phyloP scores from a whole-genome alignment of 2,329 filamentous ascomycete species.

The Aureobasidium mangrovei region DNA sequence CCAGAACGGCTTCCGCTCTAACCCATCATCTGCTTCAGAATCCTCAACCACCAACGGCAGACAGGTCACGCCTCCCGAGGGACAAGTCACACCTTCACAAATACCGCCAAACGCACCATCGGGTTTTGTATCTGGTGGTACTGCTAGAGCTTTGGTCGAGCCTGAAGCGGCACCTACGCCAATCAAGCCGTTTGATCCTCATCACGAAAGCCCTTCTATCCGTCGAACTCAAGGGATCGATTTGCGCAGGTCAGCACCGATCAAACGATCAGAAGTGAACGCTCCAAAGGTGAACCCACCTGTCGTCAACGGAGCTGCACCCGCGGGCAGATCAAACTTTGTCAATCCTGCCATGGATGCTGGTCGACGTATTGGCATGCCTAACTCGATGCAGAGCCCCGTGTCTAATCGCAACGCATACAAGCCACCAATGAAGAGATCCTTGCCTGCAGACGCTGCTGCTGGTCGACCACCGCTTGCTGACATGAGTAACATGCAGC shows the following conservation, averaged over 20 bases:
- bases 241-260: conserved; percentile 65
- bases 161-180: conserved; percentile 20
- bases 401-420: conserved; percentile 37
- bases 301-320: neutral
- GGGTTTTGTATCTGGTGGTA: conserved; percentile 40
- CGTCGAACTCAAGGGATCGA: conserved; percentile 83
- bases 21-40: conserved; percentile 24
- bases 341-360: conserved; percentile 41
- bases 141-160: conserved; percentile 34
- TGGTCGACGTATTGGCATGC: conserved; percentile 42
- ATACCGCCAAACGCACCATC: conserved; percentile 28
- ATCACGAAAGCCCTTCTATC: conserved; percentile 60
- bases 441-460: conserved; percentile 21
- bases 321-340: conserved; percentile 31
- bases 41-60: conserved; percentile 21
- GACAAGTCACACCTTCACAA: conserved; percentile 1
- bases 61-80: conserved; percentile 12
- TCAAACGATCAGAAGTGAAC: conserved; percentile 43
- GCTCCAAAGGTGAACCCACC: neutral
- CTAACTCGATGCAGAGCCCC: conserved; percentile 33
- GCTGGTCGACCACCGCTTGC: conserved; percentile 28
- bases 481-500: conserved; percentile 39
- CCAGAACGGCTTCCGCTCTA: conserved; percentile 23
- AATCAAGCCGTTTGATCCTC: conserved; percentile 37
- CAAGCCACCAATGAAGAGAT: conserved; percentile 34